Percentiles rank a stretch among this genome's conserved stretches.
These are phyloP conservation scores for Penicillium arizonense DNA, from an alignment of 495 filamentous ascomycete genomes.

Conservation along the genomic window DNA sequence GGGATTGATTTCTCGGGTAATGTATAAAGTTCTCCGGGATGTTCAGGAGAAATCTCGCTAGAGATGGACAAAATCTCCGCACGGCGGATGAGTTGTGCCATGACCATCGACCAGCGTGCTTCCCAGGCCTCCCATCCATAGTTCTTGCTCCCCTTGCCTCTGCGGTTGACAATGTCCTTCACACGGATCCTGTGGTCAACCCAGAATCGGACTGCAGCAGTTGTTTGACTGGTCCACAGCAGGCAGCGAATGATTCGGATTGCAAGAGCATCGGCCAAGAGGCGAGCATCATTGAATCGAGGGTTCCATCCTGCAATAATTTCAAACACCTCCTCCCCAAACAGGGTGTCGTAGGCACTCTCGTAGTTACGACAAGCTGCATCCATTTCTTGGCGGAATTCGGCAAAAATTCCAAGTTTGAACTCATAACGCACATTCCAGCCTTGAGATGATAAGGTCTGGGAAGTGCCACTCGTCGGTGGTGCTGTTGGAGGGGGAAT, in stretches of 20 bases:
- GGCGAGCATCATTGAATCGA: slow-evolving; percentile 79
- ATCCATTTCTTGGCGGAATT: slow-evolving; percentile 89
- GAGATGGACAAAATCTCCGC: slow-evolving; percentile 46
- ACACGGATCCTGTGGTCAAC: slow-evolving; percentile 66
- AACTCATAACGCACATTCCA: slow-evolving; percentile 94
- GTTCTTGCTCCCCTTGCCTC: slow-evolving; percentile 76
- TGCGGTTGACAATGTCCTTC: slow-evolving; percentile 71
- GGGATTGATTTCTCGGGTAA: slow-evolving; percentile 69
- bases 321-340: slow-evolving; percentile 80
- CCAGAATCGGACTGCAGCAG: slow-evolving; percentile 75
- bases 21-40: slow-evolving; percentile 21
- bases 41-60: slow-evolving; percentile 9
- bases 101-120: slow-evolving; percentile 74
- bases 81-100: slow-evolving; percentile 75
- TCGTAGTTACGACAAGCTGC: slow-evolving; percentile 78
- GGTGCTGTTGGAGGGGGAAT: slow-evolving; percentile 82
- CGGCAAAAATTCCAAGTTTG: slow-evolving; percentile 85
- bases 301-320: slow-evolving; percentile 83
- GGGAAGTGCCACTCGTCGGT: slow-evolving; percentile 76
- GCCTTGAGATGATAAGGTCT: slow-evolving; percentile 75
- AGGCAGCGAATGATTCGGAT: slow-evolving; percentile 78
- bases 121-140: slow-evolving; percentile 91
- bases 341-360: slow-evolving; percentile 76
- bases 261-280: slow-evolving; percentile 75
- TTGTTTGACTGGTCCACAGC: slow-evolving; percentile 71